Percentiles rank a stretch among this genome's conserved stretches.
These are phyloP conservation scores for Pleurotus ostreatus DNA, from an alignment of 768 basidiomycete species.

Conservation along the genomic window DNA sequence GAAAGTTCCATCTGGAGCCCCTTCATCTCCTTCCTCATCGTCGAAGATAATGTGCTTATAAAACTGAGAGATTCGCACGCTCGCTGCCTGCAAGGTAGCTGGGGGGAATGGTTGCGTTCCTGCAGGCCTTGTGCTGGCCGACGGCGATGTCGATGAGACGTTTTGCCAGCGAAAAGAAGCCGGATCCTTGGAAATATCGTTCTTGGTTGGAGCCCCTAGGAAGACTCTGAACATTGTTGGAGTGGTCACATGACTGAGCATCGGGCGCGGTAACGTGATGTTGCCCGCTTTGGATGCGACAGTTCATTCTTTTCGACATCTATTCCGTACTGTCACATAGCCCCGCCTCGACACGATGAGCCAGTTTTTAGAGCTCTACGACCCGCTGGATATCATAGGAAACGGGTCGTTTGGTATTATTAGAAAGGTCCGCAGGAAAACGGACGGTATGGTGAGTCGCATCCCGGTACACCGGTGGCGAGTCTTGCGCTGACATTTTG, in stretches of 20 bases:
- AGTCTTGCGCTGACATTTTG: not conserved
- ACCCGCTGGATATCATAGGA: slow-evolving; percentile 87
- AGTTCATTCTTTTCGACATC: not conserved
- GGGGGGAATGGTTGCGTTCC: slow-evolving; percentile 38
- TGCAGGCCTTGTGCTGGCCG: slow-evolving; percentile 5
- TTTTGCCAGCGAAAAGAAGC: slow-evolving; percentile 43
- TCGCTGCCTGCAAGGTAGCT: slow-evolving; percentile 62
- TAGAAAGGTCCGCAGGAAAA: slow-evolving; percentile 83
- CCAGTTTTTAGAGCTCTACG: slow-evolving; percentile 74
- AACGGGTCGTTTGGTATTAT: slow-evolving; percentile 98
- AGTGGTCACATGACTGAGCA: not conserved
- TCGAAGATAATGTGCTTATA: slow-evolving; percentile 76
- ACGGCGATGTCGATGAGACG: slow-evolving; percentile 22
- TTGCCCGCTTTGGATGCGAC: not conserved
- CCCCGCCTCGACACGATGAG: slow-evolving; percentile 18
- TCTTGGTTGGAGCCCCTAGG: slow-evolving; percentile 40
- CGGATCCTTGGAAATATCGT: slow-evolving; percentile 31
- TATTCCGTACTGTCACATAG: not conserved
- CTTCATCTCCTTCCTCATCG: slow-evolving; percentile 26
- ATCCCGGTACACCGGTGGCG: slow-evolving; percentile 3
- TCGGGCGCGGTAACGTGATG: slow-evolving; percentile 6
- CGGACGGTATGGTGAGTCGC: slow-evolving; percentile 71
- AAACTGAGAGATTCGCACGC: slow-evolving; percentile 61
- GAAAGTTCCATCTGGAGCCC: slow-evolving; percentile 17
- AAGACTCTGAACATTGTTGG: not conserved